Evolutionary conservation across 352 stramenopile species (phyloP).

Genomic region (Phytopythium chamaehyphon): DNA sequence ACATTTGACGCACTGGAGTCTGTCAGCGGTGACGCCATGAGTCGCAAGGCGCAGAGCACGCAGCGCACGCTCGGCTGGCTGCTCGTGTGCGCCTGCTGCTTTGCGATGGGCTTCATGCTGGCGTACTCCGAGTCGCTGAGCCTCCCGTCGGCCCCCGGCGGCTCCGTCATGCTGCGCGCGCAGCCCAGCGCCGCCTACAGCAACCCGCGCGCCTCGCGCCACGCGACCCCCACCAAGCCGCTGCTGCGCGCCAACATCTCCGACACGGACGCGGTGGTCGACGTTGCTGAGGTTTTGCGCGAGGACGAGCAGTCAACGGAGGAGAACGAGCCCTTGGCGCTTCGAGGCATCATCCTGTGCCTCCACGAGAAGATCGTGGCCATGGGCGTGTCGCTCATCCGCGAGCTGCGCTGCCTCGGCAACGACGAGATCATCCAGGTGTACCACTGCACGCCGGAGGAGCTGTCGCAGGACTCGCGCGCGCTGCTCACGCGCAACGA

Average conservation of each 20-base stretch:
- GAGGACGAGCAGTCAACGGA: neutral
- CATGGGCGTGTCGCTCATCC: slow-evolving; percentile 55
- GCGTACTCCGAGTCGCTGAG: slow-evolving; percentile 24
- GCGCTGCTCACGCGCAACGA: slow-evolving; percentile 41
- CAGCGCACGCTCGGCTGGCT: slow-evolving; percentile 27
- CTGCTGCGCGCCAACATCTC: neutral
- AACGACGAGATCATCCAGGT: slow-evolving; percentile 28
- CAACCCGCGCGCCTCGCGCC: slow-evolving; percentile 4
- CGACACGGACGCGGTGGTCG: slow-evolving; percentile 2
- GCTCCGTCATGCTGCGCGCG: slow-evolving; percentile 9
- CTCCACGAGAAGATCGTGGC: slow-evolving; percentile 42
- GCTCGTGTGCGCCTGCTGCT: slow-evolving; percentile 34
- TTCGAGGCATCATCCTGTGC: slow-evolving; percentile 29
- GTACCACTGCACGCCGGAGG: slow-evolving; percentile 20
- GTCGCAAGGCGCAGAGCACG: neutral
- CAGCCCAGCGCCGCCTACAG: slow-evolving; percentile 3
- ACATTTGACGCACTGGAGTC: too few relatives aligned
- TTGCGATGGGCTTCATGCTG: slow-evolving; percentile 27
- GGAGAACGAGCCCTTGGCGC: slow-evolving; percentile 4
- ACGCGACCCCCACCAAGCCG: slow-evolving; percentile 7
- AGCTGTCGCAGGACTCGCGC: slow-evolving; percentile 30
- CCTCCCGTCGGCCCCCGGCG: slow-evolving; percentile 4
- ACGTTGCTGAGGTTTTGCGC: too few relatives aligned
- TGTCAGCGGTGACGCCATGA: neutral
- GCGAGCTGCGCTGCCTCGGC: slow-evolving; percentile 30